Conservation (phyloP, 2,329 filamentous ascomycete genomes). For the Colletotrichum noveboracense region DNA sequence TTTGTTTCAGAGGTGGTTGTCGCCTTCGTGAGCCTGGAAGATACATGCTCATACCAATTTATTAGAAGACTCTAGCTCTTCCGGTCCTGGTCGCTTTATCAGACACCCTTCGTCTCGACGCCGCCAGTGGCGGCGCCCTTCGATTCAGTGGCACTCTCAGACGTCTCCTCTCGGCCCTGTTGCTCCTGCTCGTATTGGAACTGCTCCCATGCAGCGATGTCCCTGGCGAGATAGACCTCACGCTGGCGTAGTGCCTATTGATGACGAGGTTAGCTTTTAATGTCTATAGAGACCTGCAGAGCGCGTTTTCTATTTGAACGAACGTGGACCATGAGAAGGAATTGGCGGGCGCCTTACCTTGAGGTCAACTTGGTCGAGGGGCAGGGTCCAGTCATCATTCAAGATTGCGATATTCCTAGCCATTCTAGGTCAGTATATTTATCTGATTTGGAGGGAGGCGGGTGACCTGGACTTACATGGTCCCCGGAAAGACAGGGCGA, state of each 20-base stretch:
- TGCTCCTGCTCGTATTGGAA: neutral
- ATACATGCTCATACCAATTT: neutral
- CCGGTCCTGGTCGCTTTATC: fast-evolving
- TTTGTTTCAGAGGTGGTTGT: fast-evolving
- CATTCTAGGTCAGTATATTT: neutral
- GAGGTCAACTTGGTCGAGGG: neutral
- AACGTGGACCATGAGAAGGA: neutral
- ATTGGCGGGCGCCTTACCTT: neutral
- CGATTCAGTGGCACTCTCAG: fast-evolving
- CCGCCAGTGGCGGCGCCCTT: neutral
- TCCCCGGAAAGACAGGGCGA: neutral
- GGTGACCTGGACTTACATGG: neutral
- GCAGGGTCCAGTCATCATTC: neutral
- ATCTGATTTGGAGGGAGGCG: fast-evolving
- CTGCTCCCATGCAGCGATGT: neutral
- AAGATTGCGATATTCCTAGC: neutral
- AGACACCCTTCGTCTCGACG: neutral
- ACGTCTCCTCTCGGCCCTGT: fast-evolving
- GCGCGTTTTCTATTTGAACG: neutral
- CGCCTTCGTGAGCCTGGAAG: fast-evolving
- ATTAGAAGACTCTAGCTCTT: fast-evolving
- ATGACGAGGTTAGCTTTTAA: fast-evolving
- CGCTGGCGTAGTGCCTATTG: neutral
- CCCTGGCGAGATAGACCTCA: neutral
- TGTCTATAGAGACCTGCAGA: neutral